A percentile compares a stretch with the other conserved stretches of the same genome.
Evolutionary conservation across 2,329 filamentous ascomycete genomes (phyloP).

Genomic region (Neofusicoccum kwambonambiense): DNA sequence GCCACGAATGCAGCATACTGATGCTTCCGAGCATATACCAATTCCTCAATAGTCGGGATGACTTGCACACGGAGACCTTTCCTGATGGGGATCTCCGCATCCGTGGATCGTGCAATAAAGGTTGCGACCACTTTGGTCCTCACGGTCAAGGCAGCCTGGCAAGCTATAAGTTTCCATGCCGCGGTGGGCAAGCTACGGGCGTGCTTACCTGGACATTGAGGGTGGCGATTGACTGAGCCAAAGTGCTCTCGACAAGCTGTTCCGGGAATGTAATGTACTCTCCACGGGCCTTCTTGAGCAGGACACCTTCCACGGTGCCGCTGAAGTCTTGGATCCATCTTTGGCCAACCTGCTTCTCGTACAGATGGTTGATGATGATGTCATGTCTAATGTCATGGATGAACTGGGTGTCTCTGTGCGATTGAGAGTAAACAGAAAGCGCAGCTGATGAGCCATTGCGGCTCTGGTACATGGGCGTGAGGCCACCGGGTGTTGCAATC

Average conservation of each 20-base stretch:
- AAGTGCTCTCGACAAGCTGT: neutral
- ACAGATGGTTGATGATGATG: slow-evolving; percentile 17
- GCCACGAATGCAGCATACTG: slow-evolving; percentile 80
- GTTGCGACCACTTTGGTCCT: slow-evolving; percentile 15
- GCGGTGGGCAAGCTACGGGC: no score
- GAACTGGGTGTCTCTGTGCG: slow-evolving; percentile 6
- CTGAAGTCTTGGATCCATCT: slow-evolving; percentile 17
- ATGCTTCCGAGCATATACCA: slow-evolving; percentile 70
- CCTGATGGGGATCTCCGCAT: slow-evolving; percentile 69
- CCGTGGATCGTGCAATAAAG: slow-evolving; percentile 5
- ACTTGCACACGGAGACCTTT: slow-evolving; percentile 78
- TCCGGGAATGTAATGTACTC: slow-evolving; percentile 15
- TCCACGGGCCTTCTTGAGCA: slow-evolving; percentile 15
- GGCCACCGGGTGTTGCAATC: neutral
- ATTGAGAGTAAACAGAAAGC: slow-evolving; percentile 5
- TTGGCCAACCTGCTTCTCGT: slow-evolving; percentile 10
- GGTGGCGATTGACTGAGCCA: slow-evolving; percentile 13
- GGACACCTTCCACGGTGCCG: slow-evolving; percentile 6
- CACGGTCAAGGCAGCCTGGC: slow-evolving; percentile 9
- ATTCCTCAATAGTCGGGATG: slow-evolving; percentile 67
- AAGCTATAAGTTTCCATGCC: neutral
- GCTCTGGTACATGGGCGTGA: slow-evolving; percentile 13
- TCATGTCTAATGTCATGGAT: slow-evolving; percentile 17
- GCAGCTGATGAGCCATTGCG: slow-evolving; percentile 5
- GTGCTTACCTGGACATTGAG: slow-evolving; percentile 15